phyloP scores from a whole-genome alignment of 768 basidiomycete species.

The Leccinum rimulosum region DNA sequence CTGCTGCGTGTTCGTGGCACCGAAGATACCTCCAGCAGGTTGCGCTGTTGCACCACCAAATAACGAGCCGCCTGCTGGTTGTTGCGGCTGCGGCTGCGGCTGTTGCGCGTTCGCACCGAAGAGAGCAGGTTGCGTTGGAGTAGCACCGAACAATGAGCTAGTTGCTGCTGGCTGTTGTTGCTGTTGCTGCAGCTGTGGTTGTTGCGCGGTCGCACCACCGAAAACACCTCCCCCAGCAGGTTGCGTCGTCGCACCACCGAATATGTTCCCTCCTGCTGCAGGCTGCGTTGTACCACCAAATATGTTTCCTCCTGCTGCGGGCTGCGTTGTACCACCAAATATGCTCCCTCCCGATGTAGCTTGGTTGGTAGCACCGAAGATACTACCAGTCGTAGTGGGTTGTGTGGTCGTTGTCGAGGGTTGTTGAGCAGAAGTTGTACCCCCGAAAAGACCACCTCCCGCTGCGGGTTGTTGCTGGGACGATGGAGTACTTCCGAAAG shows the following conservation, averaged over 20 bases:
- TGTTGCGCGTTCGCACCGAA: constrained; percentile 10
- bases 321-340: constrained; percentile 18
- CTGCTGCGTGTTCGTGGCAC: constrained; percentile 16
- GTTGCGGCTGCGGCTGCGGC: not conserved
- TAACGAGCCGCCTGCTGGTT: not conserved
- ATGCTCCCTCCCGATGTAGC: constrained; percentile 17
- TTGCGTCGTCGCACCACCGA: constrained; percentile 20
- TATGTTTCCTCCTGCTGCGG: constrained; percentile 20
- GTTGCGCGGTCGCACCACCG: constrained; percentile 2
- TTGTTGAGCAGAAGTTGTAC: constrained; percentile 13
- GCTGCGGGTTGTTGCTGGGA: constrained; percentile 25
- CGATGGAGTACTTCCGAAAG: constrained; percentile 26
- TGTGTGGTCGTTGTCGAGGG: constrained; percentile 13
- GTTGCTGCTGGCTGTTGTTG: not conserved
- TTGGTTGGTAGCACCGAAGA: constrained; percentile 14
- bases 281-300: constrained; percentile 18
- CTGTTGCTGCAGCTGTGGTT: not conserved
- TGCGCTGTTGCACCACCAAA: not conserved
- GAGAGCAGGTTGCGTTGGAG: constrained; percentile 17
- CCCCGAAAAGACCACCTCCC: constrained; percentile 20
- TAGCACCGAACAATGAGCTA: constrained; percentile 19
- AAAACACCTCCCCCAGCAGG: constrained; percentile 22
- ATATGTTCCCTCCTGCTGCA: constrained; percentile 19
- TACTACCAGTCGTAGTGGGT: constrained; percentile 10
- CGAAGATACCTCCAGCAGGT: constrained; percentile 1